These are phyloP conservation scores for Ogataea polymorpha DNA, from an alignment of 805 yeast species.

Conservation along the genomic window DNA sequence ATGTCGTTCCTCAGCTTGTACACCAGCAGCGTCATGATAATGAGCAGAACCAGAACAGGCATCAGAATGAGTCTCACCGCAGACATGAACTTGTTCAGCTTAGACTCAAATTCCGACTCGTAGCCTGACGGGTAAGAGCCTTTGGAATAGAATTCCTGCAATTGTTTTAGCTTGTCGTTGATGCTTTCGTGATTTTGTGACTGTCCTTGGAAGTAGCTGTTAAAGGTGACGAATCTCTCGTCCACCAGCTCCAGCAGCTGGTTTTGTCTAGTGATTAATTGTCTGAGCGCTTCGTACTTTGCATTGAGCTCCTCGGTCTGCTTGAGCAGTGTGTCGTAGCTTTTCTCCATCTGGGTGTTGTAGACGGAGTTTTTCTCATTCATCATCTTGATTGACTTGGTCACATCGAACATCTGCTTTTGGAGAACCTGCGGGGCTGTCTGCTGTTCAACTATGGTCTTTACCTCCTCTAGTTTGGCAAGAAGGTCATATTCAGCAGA, in stretches of 20 bases:
- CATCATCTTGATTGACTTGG: conserved; percentile 17
- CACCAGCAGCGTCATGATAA: conserved; percentile 43
- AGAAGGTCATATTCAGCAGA: conserved; percentile 3
- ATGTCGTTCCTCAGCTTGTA: conserved; percentile 59
- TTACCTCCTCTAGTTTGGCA: conserved; percentile 8
- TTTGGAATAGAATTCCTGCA: conserved; percentile 15
- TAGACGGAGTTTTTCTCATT: conserved; percentile 9
- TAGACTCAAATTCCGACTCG: conserved; percentile 19
- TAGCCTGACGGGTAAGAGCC: conserved; percentile 5
- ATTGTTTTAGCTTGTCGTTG: conserved; percentile 13
- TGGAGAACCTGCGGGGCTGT: conserved; percentile 14
- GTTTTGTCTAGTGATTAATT: conserved; percentile 14
- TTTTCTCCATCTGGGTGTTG: conserved; percentile 4
- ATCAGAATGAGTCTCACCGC: conserved; percentile 28
- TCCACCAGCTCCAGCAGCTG: conserved; percentile 17
- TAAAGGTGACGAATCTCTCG: conserved; percentile 14
- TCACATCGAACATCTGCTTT: conserved; percentile 22
- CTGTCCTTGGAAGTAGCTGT: conserved; percentile 19
- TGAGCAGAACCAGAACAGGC: conserved; percentile 39
- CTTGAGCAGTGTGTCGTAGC: conserved; percentile 7
- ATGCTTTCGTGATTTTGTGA: conserved; percentile 18
- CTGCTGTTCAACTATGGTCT: conserved; percentile 4
- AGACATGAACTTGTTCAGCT: conserved; percentile 16
- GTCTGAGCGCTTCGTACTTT: conserved; percentile 14
- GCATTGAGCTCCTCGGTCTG: conserved; percentile 13